Base-by-base conservation (phyloP, 1,139 yeast genomes). In the Candida sp. region DNA sequence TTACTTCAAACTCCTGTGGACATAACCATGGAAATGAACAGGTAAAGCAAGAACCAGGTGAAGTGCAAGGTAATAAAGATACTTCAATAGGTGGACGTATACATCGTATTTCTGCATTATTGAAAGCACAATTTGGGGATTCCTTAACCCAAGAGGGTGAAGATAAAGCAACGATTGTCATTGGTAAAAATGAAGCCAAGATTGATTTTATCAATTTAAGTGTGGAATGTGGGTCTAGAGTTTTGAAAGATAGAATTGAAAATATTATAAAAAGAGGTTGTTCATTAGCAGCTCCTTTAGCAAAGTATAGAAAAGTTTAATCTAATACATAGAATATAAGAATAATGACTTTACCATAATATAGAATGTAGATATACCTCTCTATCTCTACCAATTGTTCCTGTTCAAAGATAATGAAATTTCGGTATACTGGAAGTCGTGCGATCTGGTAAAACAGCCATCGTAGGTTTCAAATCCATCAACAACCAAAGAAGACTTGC, bases 41-140 rank as follows among this genome's bases (percentile, higher is more conserved):
- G 39, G 40, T 30, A 3, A 51, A 53, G 22, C 45, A 49, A 21
- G 51, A 49, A 27, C 49, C 50, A n/a, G 50, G 49, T 7, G 54
- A 43, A 9, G 40, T 54, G 19, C 45, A 55, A 12, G 44, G 48
- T 7, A 58, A 56, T 9, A 61, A 60, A 40, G 64, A 65, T 38
- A 62, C 70, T 21, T 69, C 70, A 36, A 68, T 77, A 11, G 58
- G 67, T 9, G 80, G 81, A 45, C 75, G 91, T 48, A 73, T 87
- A 6, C 75, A 75, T 38, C 77, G 90, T 45, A 79, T 95, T 6
- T 63, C 80, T 1, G 70, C 81, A 9, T 68, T 95, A 40, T 68
- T 95, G 40, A 69, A 74, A 41, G 91, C 95, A 0, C 99, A 93
- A 57, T 93, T 93, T 66, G 99, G 99, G 6, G 89, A 86, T 34